These are phyloP conservation scores for Paramecium biaurelia DNA, from an alignment of 73 alveolate species.

Conservation along the genomic window DNA sequence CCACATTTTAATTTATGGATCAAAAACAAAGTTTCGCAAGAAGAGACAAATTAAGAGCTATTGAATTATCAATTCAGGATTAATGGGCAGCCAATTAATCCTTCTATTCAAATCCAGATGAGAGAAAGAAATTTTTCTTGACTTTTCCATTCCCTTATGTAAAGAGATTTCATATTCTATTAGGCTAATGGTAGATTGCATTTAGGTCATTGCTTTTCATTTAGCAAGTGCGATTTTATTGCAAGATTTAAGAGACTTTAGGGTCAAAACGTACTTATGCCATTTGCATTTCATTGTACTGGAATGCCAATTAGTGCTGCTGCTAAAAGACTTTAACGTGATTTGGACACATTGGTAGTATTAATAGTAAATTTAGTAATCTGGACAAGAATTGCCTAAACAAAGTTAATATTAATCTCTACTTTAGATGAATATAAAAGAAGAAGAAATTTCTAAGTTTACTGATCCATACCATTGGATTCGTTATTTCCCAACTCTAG, in stretches of 20 bases:
- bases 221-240: slow-evolving; percentile 95
- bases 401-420: slow-evolving; percentile 67
- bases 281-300: slow-evolving; percentile 99
- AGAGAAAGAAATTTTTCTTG: slow-evolving; percentile 81
- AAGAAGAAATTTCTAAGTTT: slow-evolving; percentile 86
- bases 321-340: slow-evolving; percentile 91
- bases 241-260: slow-evolving; percentile 91
- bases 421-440: slow-evolving; percentile 71
- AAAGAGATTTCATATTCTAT: not conserved
- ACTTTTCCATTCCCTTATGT: slow-evolving; percentile 99
- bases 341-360: slow-evolving; percentile 60
- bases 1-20: slow-evolving; percentile 49
- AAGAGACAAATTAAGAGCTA: slow-evolving; percentile 83
- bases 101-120: slow-evolving; percentile 82
- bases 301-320: slow-evolving; percentile 99
- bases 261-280: slow-evolving; percentile 95
- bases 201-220: slow-evolving; percentile 96
- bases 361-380: not conserved
- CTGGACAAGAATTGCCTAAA: slow-evolving; percentile 58
- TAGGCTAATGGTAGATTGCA: slow-evolving; percentile 96
- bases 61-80: slow-evolving; percentile 81
- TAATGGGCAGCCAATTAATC: slow-evolving; percentile 77
- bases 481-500: slow-evolving; percentile 93
- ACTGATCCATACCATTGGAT: slow-evolving; percentile 90
- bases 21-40: slow-evolving; percentile 66